Evolutionary conservation across 306 rosid species (phyloP).

Genomic region (Spatholobus suberectus): DNA sequence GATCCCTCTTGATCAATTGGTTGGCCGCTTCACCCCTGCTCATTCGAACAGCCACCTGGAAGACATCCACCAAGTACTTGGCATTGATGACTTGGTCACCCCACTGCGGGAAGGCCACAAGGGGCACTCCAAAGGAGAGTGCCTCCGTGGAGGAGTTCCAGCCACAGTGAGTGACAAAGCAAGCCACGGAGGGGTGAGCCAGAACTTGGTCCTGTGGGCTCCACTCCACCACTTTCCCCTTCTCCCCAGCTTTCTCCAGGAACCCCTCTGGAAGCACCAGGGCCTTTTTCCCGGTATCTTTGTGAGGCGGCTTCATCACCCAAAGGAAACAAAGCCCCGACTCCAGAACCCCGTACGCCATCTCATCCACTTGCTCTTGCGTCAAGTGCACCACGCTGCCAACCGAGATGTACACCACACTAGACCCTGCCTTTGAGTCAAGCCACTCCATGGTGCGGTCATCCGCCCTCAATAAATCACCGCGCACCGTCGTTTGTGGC

Average conservation of each 20-base stretch:
- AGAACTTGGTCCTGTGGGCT: conserved; percentile 58
- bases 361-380: conserved; percentile 58
- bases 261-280: conserved; percentile 44
- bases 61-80: conserved; percentile 50
- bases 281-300: background rate
- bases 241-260: conserved; percentile 45
- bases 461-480: too few species aligned
- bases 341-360: conserved; percentile 52
- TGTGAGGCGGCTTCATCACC: conserved; percentile 54
- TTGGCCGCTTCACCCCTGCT: conserved; percentile 47
- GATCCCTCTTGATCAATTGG: conserved; percentile 39
- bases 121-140: conserved; percentile 52
- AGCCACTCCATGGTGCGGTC: conserved; percentile 59
- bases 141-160: conserved; percentile 73
- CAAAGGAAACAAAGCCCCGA: conserved; percentile 52
- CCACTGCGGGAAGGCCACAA: conserved; percentile 59
- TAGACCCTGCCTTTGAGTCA: conserved; percentile 44
- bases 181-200: conserved; percentile 49
- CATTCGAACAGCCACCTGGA: conserved; percentile 48
- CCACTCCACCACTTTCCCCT: conserved; percentile 55
- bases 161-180: conserved; percentile 68
- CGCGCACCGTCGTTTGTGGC: too few species aligned
- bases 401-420: conserved; percentile 59
- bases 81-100: conserved; percentile 69
- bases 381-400: conserved; percentile 54